phyloP scores from a whole-genome alignment of 208 protist genomes.

The Acanthamoeba sp. region DNA sequence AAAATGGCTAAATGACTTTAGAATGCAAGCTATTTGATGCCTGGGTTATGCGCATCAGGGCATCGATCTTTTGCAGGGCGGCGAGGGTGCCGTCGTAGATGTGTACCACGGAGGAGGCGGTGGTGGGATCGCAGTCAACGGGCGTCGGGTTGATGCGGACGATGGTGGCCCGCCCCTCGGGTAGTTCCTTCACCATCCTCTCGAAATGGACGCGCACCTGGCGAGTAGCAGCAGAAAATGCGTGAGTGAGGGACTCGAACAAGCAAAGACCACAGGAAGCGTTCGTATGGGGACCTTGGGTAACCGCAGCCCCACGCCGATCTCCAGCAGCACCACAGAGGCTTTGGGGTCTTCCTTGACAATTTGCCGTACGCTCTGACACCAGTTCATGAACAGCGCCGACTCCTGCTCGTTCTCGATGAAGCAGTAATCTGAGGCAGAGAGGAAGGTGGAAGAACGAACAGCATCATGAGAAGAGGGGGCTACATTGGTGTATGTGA shows the following conservation, averaged over 20 bases:
- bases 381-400: constrained; percentile 39
- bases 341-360: background rate
- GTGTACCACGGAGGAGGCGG: background rate
- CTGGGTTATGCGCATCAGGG: background rate
- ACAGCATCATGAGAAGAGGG: no score
- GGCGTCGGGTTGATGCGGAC: constrained; percentile 36
- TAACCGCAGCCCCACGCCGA: constrained; percentile 10
- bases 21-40: no score
- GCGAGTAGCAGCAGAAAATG: no score
- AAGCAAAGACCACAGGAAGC: no score
- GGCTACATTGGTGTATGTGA: no score
- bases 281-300: background rate
- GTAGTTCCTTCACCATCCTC: constrained; percentile 33
- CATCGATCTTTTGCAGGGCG: background rate
- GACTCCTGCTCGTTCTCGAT: constrained; percentile 49
- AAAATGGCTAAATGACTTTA: no score
- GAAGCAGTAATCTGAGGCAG: constrained; percentile 42
- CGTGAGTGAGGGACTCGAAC: no score
- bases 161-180: constrained; percentile 28
- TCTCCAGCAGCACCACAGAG: constrained; percentile 5
- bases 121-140: background rate
- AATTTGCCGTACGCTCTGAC: constrained; percentile 20
- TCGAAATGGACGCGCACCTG: constrained; percentile 28
- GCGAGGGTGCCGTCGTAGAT: background rate
- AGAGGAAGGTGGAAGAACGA: background rate